Base-by-base conservation (phyloP, 495 filamentous ascomycete genomes). In the Barbatosphaeria neglecta region DNA sequence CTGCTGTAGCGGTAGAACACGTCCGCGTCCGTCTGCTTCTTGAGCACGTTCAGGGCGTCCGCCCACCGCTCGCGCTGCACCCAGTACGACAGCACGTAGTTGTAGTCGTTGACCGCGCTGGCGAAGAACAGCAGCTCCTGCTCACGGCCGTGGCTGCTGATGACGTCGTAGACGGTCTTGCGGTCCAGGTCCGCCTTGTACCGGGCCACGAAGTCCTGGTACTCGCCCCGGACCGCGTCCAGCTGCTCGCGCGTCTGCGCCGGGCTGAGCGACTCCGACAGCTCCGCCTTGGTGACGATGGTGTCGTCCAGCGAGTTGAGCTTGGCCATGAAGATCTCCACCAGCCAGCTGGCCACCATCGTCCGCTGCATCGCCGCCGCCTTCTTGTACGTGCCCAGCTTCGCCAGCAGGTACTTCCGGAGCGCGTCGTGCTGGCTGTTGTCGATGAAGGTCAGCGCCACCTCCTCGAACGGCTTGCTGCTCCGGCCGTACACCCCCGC, bases 321-420 rank as follows among this genome's bases (percentile, higher is more conserved):
- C 64, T 95, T 96, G 3, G 87, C 84, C 92, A 98, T 98, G 63
- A 92, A 97, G 6, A 95, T 73, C 53, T 98, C 92, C 16, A 95
- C 73, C 43, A 98, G 77, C 92, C 92, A 98, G 55, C 82, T 88
- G 20, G 92, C 84, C 46, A 96, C 82, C 90, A 98, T 94, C 27
- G 84, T 81, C 44, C 92, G 68, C 65, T 98, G 92, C 93, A 96
- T 98, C 18, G 82, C 66, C 7, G 77, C 80, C 15, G 82, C 74
- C 62, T 88, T 93, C 65, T 87, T 95, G 58, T 89, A 81, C 19
- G 73, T 84, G 16, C 76, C 70, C 16, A 98, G 70, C 65, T 95
- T 95, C 0, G 86, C 84, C 18, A 90, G 55, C 9, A 98, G 76
- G 59, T 97, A 98, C 56, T 83, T 92, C 22, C 93, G 78, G 46